Conservation (phyloP, 495 filamentous ascomycete species). For the Penicillium daleae region DNA sequence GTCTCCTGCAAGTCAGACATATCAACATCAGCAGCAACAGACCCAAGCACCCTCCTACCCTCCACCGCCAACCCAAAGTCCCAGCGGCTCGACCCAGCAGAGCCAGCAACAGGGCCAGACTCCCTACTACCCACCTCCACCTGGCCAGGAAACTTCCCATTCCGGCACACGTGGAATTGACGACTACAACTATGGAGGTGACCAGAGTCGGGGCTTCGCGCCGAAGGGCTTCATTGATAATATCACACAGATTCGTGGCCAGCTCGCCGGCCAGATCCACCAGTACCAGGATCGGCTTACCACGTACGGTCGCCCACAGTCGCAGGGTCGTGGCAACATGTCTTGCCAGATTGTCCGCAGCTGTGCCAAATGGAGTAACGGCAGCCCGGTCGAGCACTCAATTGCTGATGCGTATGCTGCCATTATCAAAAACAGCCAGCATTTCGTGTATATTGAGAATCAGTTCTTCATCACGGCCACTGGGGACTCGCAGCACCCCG, state of each 20-base stretch:
- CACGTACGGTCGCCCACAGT: conserved; percentile 28
- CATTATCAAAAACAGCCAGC: conserved; percentile 75
- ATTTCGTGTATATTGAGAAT: conserved; percentile 95
- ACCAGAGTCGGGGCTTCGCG: conserved; percentile 35
- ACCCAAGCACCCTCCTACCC: conserved; percentile 18
- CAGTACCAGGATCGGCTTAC: conserved; percentile 50
- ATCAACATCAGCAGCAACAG: conserved; percentile 23
- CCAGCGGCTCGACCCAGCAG: conserved; percentile 11
- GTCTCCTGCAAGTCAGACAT: conserved; percentile 34
- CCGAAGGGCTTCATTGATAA: conserved; percentile 42
- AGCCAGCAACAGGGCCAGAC: conserved; percentile 23
- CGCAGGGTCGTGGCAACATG: conserved; percentile 52
- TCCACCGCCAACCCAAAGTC: conserved; percentile 14
- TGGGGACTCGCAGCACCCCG: conserved; percentile 70
- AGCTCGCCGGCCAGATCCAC: conserved; percentile 53
- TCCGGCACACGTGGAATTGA: conserved; percentile 45
- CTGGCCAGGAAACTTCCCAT: conserved; percentile 36
- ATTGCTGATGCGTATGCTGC: conserved; percentile 88
- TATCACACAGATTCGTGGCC: conserved; percentile 43
- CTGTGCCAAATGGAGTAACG: conserved; percentile 72
- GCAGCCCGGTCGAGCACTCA: conserved; percentile 74
- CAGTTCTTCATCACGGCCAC: conserved; percentile 98
- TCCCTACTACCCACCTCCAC: conserved; percentile 41
- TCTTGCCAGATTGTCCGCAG: conserved; percentile 72
- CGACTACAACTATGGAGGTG: conserved; percentile 40